Evolutionary conservation across 805 yeast species (phyloP).

Genomic region (Candida ficus): DNA sequence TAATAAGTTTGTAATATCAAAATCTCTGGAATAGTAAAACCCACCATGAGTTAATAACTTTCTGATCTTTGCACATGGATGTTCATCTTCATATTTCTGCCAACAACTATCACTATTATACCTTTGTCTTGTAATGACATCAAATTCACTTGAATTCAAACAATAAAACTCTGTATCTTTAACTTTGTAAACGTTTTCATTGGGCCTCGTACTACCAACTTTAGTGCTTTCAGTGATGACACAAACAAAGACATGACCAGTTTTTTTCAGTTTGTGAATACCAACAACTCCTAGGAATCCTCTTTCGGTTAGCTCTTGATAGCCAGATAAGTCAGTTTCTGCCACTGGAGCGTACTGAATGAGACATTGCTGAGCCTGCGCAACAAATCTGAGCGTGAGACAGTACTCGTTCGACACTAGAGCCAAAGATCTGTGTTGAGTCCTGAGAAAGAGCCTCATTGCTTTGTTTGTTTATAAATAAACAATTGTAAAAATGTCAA

Average conservation of each 20-base stretch:
- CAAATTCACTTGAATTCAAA: conserved; percentile 52
- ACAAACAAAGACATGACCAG: conserved; percentile 42
- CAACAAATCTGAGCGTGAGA: conserved; percentile 47
- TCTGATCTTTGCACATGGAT: conserved; percentile 75
- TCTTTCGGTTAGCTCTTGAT: conserved; percentile 32
- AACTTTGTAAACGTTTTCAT: conserved; percentile 48
- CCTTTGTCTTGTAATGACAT: conserved; percentile 26
- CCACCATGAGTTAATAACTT: conserved; percentile 79
- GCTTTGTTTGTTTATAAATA: background rate
- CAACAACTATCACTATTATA: conserved; percentile 19
- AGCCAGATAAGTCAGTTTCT: conserved; percentile 34
- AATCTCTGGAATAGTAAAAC: conserved; percentile 84
- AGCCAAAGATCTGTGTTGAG: conserved; percentile 64
- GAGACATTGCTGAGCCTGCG: conserved; percentile 23
- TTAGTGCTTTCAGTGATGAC: conserved; percentile 49
- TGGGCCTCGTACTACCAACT: conserved; percentile 55
- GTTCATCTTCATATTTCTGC: conserved; percentile 41
- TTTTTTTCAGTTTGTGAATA: conserved; percentile 46
- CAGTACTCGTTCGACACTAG: conserved; percentile 55
- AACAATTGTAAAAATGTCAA: background rate
- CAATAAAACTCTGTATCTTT: conserved; percentile 64
- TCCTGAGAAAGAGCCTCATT: conserved; percentile 38
- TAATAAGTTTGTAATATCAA: conserved; percentile 76
- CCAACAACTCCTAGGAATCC: conserved; percentile 57
- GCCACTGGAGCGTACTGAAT: conserved; percentile 50